Conservation (phyloP, 257 asterid species). For the Rhazya stricta region DNA sequence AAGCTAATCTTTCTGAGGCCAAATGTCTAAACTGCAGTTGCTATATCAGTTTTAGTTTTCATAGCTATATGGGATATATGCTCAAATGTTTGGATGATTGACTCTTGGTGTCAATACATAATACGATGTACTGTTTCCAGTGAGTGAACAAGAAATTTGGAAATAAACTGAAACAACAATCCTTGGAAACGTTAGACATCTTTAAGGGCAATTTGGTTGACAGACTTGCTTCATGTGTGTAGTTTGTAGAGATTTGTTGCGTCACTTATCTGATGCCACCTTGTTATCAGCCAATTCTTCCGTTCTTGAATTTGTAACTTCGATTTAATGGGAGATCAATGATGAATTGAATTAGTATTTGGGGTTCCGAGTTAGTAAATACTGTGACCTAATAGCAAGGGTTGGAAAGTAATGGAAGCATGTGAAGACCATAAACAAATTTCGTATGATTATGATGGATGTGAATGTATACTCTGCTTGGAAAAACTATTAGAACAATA, state of each 20-base stretch:
- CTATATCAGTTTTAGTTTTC: background rate
- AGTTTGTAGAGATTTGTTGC: background rate
- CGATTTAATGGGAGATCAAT: background rate
- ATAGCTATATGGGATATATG: background rate
- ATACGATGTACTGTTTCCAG: background rate
- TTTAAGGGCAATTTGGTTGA: background rate
- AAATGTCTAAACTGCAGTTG: background rate
- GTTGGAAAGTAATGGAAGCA: background rate
- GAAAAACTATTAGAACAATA: background rate
- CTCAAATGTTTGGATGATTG: background rate
- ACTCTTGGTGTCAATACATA: background rate
- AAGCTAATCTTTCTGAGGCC: background rate
- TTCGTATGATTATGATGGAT: background rate
- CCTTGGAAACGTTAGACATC: background rate
- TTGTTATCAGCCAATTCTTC: background rate
- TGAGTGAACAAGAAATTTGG: background rate
- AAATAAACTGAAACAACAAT: background rate
- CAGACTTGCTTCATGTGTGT: background rate
- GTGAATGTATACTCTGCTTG: background rate
- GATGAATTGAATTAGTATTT: background rate
- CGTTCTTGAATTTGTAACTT: background rate
- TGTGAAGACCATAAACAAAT: background rate
- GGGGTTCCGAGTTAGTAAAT: background rate
- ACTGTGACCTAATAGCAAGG: background rate
- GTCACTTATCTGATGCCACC: background rate